A percentile compares a stretch with the other conserved stretches of the same genome.
phyloP scores from a whole-genome alignment of 495 filamentous ascomycete species.

The Pyrenula aspistea region DNA sequence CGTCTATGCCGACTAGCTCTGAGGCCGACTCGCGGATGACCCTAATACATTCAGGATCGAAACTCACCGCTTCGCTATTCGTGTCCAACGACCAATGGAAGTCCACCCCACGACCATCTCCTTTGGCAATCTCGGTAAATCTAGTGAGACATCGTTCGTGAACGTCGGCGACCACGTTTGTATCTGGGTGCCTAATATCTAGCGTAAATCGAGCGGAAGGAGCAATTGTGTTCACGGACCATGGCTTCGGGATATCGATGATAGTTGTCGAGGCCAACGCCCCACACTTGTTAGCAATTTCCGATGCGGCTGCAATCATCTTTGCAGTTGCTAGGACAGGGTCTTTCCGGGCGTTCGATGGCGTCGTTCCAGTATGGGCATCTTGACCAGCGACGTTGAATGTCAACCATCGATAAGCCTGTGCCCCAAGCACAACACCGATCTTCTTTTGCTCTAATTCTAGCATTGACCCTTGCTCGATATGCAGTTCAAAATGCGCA shows the following conservation, averaged over 20 bases:
- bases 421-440: slow-evolving; percentile 59
- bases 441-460: slow-evolving; percentile 48
- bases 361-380: slow-evolving; percentile 67
- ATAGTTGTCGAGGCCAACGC: slow-evolving; percentile 64
- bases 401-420: slow-evolving; percentile 58
- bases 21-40: slow-evolving; percentile 36
- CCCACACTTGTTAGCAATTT: too few relatives aligned
- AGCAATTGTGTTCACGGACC: slow-evolving; percentile 66
- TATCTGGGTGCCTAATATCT: slow-evolving; percentile 55
- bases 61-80: slow-evolving; percentile 56
- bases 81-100: slow-evolving; percentile 59
- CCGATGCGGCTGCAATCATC: slow-evolving; percentile 56
- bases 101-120: too few relatives aligned
- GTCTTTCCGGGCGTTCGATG: slow-evolving; percentile 45
- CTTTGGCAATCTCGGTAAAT: too few relatives aligned
- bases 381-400: slow-evolving; percentile 53
- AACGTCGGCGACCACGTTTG: slow-evolving; percentile 39
- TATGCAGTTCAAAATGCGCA: slow-evolving; percentile 79
- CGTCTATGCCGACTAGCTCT: slow-evolving; percentile 19
- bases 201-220: slow-evolving; percentile 56
- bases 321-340: slow-evolving; percentile 55
- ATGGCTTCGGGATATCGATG: slow-evolving; percentile 52
- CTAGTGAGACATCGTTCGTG: too few relatives aligned
- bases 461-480: slow-evolving; percentile 69
- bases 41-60: slow-evolving; percentile 48